Conservation (phyloP, 352 stramenopile species). For the Lagenidium sp. region DNA sequence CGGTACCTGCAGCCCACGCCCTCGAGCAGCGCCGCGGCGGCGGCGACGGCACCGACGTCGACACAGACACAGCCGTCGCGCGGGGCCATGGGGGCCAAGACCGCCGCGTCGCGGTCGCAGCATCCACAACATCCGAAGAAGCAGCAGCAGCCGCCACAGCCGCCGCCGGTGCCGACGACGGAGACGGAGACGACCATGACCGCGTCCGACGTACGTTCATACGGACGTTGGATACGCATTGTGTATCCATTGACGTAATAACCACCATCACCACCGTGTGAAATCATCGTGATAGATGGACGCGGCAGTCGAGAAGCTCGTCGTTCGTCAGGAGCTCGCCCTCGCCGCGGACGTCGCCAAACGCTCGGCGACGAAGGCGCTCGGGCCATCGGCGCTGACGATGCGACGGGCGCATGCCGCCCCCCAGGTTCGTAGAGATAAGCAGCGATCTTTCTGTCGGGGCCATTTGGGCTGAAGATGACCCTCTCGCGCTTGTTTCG, state of each 20-base stretch:
- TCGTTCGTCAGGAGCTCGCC: conserved; percentile 46
- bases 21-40: too few species aligned
- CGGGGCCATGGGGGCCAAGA: too few species aligned
- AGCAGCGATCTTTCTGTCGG: neutral
- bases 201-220: conserved; percentile 18
- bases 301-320: conserved; percentile 50
- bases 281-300: conserved; percentile 20
- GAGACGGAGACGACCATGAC: too few species aligned
- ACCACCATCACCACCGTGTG: too few species aligned
- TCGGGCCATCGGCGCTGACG: conserved; percentile 20
- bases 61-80: too few species aligned
- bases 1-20: too few species aligned
- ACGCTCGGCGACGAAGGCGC: conserved; percentile 17
- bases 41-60: too few species aligned
- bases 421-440: conserved; percentile 25
- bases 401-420: conserved; percentile 29
- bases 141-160: too few species aligned
- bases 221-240: conserved; percentile 1
- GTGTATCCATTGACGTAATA: too few species aligned
- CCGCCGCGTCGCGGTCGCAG: conserved; percentile 18
- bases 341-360: conserved; percentile 10
- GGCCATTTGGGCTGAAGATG: too few species aligned
- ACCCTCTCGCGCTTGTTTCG: conserved; percentile 3
- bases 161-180: too few species aligned
- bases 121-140: too few species aligned